Percentiles rank a stretch among this genome's conserved stretches.
Conservation (phyloP, 208 protist species). For the Acanthamoeba rhysodes region DNA sequence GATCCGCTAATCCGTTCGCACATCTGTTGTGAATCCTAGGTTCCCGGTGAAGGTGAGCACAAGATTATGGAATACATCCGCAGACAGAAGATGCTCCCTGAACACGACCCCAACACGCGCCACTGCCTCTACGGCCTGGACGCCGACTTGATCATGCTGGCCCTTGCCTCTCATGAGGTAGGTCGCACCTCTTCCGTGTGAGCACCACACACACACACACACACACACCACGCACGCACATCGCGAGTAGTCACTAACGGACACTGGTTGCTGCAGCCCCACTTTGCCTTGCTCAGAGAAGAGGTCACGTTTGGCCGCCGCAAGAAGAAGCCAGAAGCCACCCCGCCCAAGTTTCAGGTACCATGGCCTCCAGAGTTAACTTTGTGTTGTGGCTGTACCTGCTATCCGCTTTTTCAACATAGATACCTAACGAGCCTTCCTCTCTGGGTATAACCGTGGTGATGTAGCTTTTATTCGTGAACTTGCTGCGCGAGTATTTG, state of each 20-base stretch:
- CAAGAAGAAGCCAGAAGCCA: slow-evolving; percentile 84
- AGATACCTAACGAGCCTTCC: not conserved
- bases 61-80: slow-evolving; percentile 99
- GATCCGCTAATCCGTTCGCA: too few species aligned
- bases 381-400: not conserved
- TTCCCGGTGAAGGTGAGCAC: slow-evolving; percentile 99
- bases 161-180: slow-evolving; percentile 93
- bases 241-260: not conserved
- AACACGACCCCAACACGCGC: slow-evolving; percentile 96
- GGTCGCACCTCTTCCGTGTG: not conserved
- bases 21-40: slow-evolving; percentile 43
- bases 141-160: slow-evolving; percentile 99
- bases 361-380: not conserved
- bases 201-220: too few species aligned
- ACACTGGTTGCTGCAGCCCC: slow-evolving; percentile 85
- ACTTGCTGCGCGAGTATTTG: slow-evolving; percentile 97
- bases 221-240: too few species aligned
- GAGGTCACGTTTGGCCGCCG: slow-evolving; percentile 81
- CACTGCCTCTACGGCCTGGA: slow-evolving; percentile 99
- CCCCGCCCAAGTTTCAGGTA: slow-evolving; percentile 37
- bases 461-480: slow-evolving; percentile 90
- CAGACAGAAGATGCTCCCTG: slow-evolving; percentile 93
- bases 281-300: slow-evolving; percentile 98
- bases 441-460: not conserved
- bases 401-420: not conserved